Conservation (phyloP, 2,329 filamentous ascomycete species). For the Dichotomopilus funicola region DNA sequence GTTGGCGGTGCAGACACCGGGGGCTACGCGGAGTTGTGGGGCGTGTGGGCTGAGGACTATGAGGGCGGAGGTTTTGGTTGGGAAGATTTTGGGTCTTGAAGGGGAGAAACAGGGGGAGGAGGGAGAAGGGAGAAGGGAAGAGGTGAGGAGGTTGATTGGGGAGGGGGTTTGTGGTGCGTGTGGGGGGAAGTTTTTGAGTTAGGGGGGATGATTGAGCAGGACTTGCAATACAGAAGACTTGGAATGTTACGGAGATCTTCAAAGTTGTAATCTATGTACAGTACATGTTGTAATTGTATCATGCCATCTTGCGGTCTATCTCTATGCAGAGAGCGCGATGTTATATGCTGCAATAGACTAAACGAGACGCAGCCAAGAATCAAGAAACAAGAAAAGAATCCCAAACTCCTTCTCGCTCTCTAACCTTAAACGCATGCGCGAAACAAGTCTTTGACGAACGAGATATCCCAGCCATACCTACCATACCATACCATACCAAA, state of each 20-base stretch:
- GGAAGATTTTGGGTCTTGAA: conserved; percentile 24
- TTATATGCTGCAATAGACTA: too few relatives aligned
- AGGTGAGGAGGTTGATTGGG: conserved; percentile 17
- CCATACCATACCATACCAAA: background rate
- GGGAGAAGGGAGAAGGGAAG: conserved; percentile 13
- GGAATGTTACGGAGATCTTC: background rate
- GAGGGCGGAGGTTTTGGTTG: conserved; percentile 36
- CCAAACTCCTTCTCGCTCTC: conserved; percentile 9
- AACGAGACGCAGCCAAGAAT: background rate
- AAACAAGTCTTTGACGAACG: conserved; percentile 2
- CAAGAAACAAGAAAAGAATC: background rate
- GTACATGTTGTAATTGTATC: background rate
- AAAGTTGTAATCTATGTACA: background rate
- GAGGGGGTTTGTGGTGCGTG: conserved; percentile 29
- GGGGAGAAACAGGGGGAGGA: background rate
- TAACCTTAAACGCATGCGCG: background rate
- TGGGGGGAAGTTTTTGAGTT: conserved; percentile 33
- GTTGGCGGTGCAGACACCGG: conserved; percentile 48
- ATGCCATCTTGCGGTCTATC: too few relatives aligned
- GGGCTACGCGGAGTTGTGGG: conserved; percentile 47
- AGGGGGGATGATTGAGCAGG: background rate
- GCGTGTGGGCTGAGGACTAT: conserved; percentile 49
- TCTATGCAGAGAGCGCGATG: too few relatives aligned
- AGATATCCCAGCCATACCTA: conserved; percentile 2
- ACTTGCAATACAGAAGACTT: too few relatives aligned